Evolutionary conservation across 768 basidiomycete species (phyloP).

Genomic region (Termitomyces sp.): DNA sequence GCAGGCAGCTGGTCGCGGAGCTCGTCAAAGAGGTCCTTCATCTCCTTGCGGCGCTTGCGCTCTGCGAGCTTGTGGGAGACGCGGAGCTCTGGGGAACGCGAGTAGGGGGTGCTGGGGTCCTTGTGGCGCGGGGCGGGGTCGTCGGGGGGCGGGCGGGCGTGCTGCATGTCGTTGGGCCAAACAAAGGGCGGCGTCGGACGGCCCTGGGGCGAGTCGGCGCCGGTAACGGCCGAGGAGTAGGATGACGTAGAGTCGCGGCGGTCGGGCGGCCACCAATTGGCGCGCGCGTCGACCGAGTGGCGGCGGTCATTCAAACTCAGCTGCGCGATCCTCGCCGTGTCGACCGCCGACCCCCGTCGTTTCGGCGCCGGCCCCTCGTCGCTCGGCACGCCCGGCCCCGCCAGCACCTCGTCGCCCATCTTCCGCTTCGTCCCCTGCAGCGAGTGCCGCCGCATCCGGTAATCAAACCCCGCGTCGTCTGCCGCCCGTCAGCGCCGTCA

Average conservation of each 20-base stretch:
- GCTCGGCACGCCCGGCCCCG: conserved; percentile 64
- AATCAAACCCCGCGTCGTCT: conserved; percentile 47
- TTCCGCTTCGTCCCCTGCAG: conserved; percentile 79
- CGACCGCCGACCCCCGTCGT: conserved; percentile 79
- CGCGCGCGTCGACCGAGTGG: conserved; percentile 60
- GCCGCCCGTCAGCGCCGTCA: conserved; percentile 13
- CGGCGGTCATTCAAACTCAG: conserved; percentile 75
- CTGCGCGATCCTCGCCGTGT: conserved; percentile 70
- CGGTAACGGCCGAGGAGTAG: conserved; percentile 54
- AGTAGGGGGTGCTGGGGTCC: conserved; percentile 76
- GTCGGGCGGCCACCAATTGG: conserved; percentile 53
- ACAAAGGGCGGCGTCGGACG: conserved; percentile 66
- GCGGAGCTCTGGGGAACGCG: conserved; percentile 90
- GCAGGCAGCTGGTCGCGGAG: conserved; percentile 88
- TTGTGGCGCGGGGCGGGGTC: conserved; percentile 37
- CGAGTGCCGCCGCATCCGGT: conserved; percentile 68
- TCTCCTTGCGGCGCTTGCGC: conserved; percentile 94
- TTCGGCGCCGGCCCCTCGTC: conserved; percentile 72
- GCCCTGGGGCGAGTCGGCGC: conserved; percentile 57
- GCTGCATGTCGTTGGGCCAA: conserved; percentile 48
- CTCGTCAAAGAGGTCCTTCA: conserved; percentile 99
- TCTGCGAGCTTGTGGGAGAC: conserved; percentile 97
- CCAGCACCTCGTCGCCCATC: conserved; percentile 63
- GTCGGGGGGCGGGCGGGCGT: conserved; percentile 9
- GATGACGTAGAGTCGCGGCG: conserved; percentile 73